Evolutionary conservation across 495 filamentous ascomycete species (phyloP).

Genomic region (Aspergillus campestris): DNA sequence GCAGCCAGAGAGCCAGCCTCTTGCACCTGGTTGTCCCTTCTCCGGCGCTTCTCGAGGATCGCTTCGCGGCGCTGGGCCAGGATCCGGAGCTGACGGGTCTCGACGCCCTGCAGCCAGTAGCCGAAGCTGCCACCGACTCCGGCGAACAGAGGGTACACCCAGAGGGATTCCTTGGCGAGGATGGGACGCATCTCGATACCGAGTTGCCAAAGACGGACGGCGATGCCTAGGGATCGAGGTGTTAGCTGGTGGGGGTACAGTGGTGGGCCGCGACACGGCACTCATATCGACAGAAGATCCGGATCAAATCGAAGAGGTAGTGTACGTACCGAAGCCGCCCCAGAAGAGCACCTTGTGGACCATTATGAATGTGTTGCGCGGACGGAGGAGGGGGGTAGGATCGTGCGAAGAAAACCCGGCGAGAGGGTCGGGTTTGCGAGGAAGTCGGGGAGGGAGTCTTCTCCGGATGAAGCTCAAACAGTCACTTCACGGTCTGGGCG

Average conservation of each 20-base stretch:
- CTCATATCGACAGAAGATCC: not conserved
- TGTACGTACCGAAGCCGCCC: slow-evolving; percentile 82
- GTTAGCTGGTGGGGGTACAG: not conserved
- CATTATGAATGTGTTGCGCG: slow-evolving; percentile 25
- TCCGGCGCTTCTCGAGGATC: slow-evolving; percentile 80
- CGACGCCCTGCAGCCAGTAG: slow-evolving; percentile 88
- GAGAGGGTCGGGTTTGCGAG: not conserved
- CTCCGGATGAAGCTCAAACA: not conserved
- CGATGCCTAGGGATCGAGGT: slow-evolving; percentile 53
- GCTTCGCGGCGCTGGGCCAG: slow-evolving; percentile 65
- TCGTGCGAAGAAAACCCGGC: not conserved
- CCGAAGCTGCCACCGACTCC: slow-evolving; percentile 82
- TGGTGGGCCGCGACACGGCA: not conserved
- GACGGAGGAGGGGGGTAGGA: slow-evolving; percentile 1
- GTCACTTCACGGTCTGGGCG: not conserved
- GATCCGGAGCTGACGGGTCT: slow-evolving; percentile 64
- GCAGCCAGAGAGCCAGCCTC: slow-evolving; percentile 34
- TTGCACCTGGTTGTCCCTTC: slow-evolving; percentile 48
- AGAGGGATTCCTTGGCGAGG: slow-evolving; percentile 66
- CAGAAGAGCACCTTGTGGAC: slow-evolving; percentile 89
- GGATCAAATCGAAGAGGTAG: slow-evolving; percentile 3
- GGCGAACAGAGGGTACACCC: slow-evolving; percentile 88
- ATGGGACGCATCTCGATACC: slow-evolving; percentile 97
- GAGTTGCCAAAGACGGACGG: slow-evolving; percentile 88
- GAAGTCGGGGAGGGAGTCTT: not conserved